Evolutionary conservation across 2,329 filamentous ascomycete species (phyloP), one percentile per base, ranked within the genome.

Genomic region (Sporothrix curviconia): DNA sequence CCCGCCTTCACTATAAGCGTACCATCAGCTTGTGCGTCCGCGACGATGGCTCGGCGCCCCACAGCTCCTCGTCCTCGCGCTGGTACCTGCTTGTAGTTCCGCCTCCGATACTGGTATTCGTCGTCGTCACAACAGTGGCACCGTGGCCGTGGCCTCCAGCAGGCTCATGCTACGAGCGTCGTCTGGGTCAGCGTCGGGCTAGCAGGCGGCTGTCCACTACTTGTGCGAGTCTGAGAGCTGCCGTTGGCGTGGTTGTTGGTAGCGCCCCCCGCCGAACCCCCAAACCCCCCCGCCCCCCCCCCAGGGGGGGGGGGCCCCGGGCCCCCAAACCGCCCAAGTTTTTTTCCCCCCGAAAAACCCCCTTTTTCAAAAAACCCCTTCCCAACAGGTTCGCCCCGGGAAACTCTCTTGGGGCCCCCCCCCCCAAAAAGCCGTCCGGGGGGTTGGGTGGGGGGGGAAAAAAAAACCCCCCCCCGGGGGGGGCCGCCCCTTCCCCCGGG

Each of bases 61-160:
- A 95, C 6, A 95, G 77, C 62, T 89, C 85, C 71, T 96, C 92
- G 63, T 96, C 91, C 68, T 94, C 89, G 55, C 91, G 79, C 70
- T 96, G 89, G 69, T 95, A 92, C 60, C 87, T n/a, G 82, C 70
- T 84, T 85, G 65, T 79, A 79, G 66, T 94, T 92, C 87, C 87
- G 49, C 85, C 85, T 50, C 82, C 81, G 37, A 68, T 71, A 14
- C 64, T 65, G 24, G 63, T 62, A 55, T 71, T 70, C 30, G 75
- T 66, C 6, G 63, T 69, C 4, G 49, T 51, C 14, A 34, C 49
- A 34, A 34, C 49, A 4, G 64, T 72, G 0, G 56, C 50, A 34
- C 49, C 8, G 64, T 72, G 0, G 56, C 50, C 25, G 58, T 44
- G 3, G 46, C 24, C 66, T 72, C 67, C 44, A 67, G 69, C 49